Evolutionary conservation across 1,284 basidiomycete genomes (phyloP).

Genomic region (Sanghuangporus weigelae): DNA sequence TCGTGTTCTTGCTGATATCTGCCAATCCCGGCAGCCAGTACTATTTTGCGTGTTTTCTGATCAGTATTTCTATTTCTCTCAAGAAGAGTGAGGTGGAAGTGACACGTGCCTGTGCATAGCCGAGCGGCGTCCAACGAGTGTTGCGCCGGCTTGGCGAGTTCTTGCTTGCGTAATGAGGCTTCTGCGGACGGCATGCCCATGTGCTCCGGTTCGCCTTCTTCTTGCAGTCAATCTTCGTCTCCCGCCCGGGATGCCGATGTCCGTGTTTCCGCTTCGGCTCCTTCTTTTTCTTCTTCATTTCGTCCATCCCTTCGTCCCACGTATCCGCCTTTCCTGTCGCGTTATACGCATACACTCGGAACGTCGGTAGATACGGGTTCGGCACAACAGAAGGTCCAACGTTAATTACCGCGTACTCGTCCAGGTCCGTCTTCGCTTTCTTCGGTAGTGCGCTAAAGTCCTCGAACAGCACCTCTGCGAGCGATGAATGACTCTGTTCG

Average conservation of each 20-base stretch:
- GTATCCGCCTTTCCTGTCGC: constrained; percentile 38
- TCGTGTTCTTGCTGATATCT: constrained; percentile 43
- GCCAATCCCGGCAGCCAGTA: constrained; percentile 75
- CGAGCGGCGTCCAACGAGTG: constrained; percentile 65
- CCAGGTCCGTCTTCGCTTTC: constrained; percentile 48
- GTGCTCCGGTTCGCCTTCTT: constrained; percentile 45
- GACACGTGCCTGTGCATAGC: constrained; percentile 68
- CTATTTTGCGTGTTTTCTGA: constrained; percentile 30
- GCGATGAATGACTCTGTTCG: constrained; percentile 14
- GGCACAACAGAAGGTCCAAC: constrained; percentile 81
- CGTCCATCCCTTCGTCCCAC: constrained; percentile 21
- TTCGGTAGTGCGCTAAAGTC: constrained; percentile 57
- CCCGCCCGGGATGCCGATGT: constrained; percentile 40
- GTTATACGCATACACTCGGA: constrained; percentile 83
- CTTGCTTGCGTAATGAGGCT: constrained; percentile 57
- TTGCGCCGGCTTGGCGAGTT: constrained; percentile 71
- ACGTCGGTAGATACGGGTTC: constrained; percentile 79
- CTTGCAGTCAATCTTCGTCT: constrained; percentile 43
- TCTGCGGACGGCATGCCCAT: constrained; percentile 54
- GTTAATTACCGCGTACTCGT: constrained; percentile 72
- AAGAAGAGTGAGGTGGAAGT: constrained; percentile 14
- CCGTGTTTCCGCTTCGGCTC: constrained; percentile 38
- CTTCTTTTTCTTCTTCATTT: constrained; percentile 24
- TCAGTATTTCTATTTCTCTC: neutral
- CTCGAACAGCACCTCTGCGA: constrained; percentile 48